Percentiles rank a stretch among this genome's conserved stretches.
Conservation (phyloP, 106 monocot species). For the Phalaenopsis equestris region DNA sequence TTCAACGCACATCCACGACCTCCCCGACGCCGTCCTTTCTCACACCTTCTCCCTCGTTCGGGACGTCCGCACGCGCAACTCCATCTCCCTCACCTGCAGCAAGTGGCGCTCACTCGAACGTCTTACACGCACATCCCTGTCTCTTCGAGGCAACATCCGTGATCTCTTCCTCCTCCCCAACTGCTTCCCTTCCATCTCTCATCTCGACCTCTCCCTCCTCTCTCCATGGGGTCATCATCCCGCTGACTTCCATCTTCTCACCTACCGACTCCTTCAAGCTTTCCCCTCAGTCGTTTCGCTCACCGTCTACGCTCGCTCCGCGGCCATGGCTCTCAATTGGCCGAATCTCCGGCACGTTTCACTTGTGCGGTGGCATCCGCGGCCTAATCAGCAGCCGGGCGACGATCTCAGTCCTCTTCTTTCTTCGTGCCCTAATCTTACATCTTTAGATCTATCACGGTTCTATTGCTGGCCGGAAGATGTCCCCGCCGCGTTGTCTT, state of each 20-base stretch:
- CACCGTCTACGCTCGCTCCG: slow-evolving; percentile 57
- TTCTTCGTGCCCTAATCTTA: slow-evolving; percentile 24
- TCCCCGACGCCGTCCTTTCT: slow-evolving; percentile 64
- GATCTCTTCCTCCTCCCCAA: slow-evolving; percentile 52
- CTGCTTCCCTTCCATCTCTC: slow-evolving; percentile 54
- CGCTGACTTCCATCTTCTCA: slow-evolving; percentile 15
- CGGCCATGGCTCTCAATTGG: slow-evolving; percentile 45
- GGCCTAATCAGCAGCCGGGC: slow-evolving; percentile 36
- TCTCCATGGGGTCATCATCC: slow-evolving; percentile 72
- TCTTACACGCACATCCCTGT: slow-evolving; percentile 50
- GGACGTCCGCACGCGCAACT: slow-evolving; percentile 58
- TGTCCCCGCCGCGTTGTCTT: slow-evolving; percentile 41
- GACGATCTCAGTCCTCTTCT: slow-evolving; percentile 52
- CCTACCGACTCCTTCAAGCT: slow-evolving; percentile 28
- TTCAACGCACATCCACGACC: slow-evolving; percentile 42
- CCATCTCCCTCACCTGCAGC: slow-evolving; percentile 48
- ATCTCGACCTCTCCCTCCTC: slow-evolving; percentile 81
- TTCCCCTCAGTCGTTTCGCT: slow-evolving; percentile 58
- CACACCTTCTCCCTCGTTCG: slow-evolving; percentile 35
- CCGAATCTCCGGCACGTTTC: slow-evolving; percentile 31
- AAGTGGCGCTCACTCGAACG: slow-evolving; percentile 55
- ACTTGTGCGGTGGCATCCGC: slow-evolving; percentile 89
- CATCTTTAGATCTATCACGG: slow-evolving; percentile 56
- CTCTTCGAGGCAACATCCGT: slow-evolving; percentile 76
- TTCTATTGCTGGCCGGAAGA: slow-evolving; percentile 99